Evolutionary conservation across 2,329 filamentous ascomycete species (phyloP), one percentile per base, ranked within the genome.

Genomic region (Periglandula ipomoeae): DNA sequence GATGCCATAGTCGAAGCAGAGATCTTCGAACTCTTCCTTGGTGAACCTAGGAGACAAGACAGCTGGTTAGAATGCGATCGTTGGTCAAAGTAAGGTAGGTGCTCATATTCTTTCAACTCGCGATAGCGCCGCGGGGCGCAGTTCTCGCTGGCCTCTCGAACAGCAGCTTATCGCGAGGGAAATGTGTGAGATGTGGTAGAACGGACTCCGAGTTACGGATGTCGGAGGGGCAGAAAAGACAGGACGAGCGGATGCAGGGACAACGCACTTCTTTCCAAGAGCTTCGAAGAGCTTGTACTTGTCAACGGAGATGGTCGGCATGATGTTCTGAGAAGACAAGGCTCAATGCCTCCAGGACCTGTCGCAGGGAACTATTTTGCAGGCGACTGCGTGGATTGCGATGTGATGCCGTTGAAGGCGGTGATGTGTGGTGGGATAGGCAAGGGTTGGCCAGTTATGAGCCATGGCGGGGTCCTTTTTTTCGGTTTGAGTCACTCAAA

Each of bases 1-100:
- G 65, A 98, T 94, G 52, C 90, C 90, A 65, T 95, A 98, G 62
- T 98, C 91, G 78, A 98, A 98, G 70, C 93, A 97, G 59, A 98
- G 77, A 64, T 95, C 87, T 69, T 98, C 93, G 64, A 98, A 98
- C 63, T 95, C 88, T 61, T 95, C 82, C 55, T 88, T 93, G 48
- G 91, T 95, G 69, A 87, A 91, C 58, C 86, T 90, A 52, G 37
- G 38, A 37, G 32, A n/a, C 37, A 42, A 44, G 46, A 22, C 49
- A 19, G 32, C 11, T 50, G 23, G 56, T 62, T 48, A 60, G 59
- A 10, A 24, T 46, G 23, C 24, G 19, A 19, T 39, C 37, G 24
- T 24, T n/a, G n/a, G n/a, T n/a, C n/a, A n/a, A n/a, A n/a, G n/a
- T n/a, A n/a, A n/a, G n/a, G n/a, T n/a, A n/a, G n/a, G n/a, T n/a